Percentiles rank a stretch among this genome's conserved stretches.
These are phyloP conservation scores for Skeletonema marinoi DNA, from an alignment of 108 stramenopile species.

Conservation along the genomic window DNA sequence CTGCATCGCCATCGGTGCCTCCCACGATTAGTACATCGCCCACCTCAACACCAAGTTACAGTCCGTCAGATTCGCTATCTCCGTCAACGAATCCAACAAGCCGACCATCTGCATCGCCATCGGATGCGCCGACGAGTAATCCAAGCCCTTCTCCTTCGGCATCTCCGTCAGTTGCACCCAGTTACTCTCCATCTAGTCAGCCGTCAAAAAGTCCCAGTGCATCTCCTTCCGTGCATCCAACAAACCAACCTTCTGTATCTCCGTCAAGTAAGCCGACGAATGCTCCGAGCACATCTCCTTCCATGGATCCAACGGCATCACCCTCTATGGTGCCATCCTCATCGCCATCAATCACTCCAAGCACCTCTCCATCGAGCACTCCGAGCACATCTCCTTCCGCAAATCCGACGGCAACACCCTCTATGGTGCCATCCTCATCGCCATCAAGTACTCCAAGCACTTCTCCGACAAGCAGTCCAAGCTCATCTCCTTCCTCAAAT, in stretches of 20 bases:
- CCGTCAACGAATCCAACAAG: background rate
- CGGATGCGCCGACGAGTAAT: background rate
- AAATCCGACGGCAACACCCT: background rate
- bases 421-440: background rate
- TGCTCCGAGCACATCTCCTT: background rate
- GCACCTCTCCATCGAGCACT: background rate
- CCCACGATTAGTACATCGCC: background rate
- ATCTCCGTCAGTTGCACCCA: conserved; percentile 2
- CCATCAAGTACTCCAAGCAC: background rate
- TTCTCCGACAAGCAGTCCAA: conserved; percentile 4
- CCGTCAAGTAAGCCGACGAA: background rate
- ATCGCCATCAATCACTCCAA: background rate
- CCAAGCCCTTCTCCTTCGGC: background rate
- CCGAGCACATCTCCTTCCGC: background rate
- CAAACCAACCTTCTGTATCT: background rate
- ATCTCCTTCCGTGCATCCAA: background rate
- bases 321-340: background rate
- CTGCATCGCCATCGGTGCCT: background rate
- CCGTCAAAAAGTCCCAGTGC: background rate
- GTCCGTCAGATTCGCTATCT: background rate
- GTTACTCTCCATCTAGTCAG: background rate
- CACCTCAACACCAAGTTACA: background rate
- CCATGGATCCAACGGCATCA: background rate
- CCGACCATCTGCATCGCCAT: background rate
- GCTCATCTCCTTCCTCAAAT: background rate